Conservation (phyloP, 164 flowering plant species). For the Stephania cephalantha region DNA sequence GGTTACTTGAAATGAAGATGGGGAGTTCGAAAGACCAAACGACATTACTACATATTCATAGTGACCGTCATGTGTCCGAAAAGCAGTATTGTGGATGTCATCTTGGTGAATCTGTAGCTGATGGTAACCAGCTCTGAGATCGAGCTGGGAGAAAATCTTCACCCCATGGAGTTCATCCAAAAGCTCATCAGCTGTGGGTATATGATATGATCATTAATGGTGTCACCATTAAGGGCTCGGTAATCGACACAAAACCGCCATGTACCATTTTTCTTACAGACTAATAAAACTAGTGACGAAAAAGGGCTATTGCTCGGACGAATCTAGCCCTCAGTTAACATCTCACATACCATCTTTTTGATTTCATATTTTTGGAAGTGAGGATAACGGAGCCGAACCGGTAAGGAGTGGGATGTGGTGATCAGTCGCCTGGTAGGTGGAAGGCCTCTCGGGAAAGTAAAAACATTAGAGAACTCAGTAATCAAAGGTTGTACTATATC, state of each 20-base stretch:
- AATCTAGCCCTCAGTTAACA: background rate
- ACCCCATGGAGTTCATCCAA: background rate
- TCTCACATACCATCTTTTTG: background rate
- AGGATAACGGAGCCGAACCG: too few relatives aligned
- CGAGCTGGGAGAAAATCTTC: background rate
- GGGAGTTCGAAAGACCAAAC: background rate
- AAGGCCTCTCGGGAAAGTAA: too few relatives aligned
- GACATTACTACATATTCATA: background rate
- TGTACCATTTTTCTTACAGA: background rate
- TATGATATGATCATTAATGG: background rate
- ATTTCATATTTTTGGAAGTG: too few relatives aligned
- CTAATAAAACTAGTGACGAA: background rate
- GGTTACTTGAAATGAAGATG: background rate
- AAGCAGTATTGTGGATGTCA: background rate
- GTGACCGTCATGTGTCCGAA: too few relatives aligned
- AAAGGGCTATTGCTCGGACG: conserved; percentile 2
- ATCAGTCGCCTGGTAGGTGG: too few relatives aligned
- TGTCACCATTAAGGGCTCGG: background rate
- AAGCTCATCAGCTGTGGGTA: background rate
- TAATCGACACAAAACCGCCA: too few relatives aligned
- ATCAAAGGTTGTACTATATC: too few relatives aligned
- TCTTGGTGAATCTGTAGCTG: background rate
- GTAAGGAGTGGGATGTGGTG: too few relatives aligned
- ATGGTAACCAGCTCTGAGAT: background rate
- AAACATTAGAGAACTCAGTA: too few relatives aligned